Conservation (phyloP, 179 eudicot species). For the Pouteria campechiana region DNA sequence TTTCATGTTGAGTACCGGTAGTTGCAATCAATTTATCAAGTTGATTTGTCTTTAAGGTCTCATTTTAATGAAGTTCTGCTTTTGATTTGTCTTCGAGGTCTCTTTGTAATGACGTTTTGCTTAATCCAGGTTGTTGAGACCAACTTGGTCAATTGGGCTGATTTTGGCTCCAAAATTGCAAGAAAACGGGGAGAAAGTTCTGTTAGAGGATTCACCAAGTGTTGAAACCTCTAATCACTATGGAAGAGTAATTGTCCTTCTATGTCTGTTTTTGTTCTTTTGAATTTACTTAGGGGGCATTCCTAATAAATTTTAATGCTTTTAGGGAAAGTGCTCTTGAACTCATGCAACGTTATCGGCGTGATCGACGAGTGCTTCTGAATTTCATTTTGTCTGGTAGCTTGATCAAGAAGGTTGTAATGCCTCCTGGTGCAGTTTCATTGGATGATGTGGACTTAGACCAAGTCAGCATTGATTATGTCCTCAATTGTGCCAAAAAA, state of each 20-base stretch:
- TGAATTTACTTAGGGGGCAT: neutral
- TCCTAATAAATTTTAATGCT: neutral
- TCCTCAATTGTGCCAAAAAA: constrained; percentile 72
- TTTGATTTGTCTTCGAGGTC: too few species aligned
- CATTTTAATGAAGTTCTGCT: too few species aligned
- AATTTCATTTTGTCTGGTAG: constrained; percentile 85
- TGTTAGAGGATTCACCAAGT: too few species aligned
- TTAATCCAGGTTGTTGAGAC: too few species aligned
- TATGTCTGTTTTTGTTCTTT: neutral
- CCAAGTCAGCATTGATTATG: constrained; percentile 96
- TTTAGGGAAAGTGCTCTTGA: constrained; percentile 68
- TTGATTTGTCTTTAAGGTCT: too few species aligned
- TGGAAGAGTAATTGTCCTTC: constrained; percentile 33
- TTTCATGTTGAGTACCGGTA: too few species aligned
- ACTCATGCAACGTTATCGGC: constrained; percentile 69
- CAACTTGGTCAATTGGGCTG: too few species aligned
- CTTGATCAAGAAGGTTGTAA: constrained; percentile 85
- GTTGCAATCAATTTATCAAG: too few species aligned
- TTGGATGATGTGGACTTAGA: constrained; percentile 97
- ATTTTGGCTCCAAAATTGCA: too few species aligned
- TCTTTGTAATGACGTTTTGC: too few species aligned
- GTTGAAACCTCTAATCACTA: constrained; percentile 9
- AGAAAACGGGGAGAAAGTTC: too few species aligned
- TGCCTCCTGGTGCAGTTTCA: constrained; percentile 98
- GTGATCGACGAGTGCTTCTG: constrained; percentile 82